Evolutionary conservation across 2,329 filamentous ascomycete species (phyloP), one percentile per base, ranked within the genome.

Genomic region (Claviceps lovelessii): DNA sequence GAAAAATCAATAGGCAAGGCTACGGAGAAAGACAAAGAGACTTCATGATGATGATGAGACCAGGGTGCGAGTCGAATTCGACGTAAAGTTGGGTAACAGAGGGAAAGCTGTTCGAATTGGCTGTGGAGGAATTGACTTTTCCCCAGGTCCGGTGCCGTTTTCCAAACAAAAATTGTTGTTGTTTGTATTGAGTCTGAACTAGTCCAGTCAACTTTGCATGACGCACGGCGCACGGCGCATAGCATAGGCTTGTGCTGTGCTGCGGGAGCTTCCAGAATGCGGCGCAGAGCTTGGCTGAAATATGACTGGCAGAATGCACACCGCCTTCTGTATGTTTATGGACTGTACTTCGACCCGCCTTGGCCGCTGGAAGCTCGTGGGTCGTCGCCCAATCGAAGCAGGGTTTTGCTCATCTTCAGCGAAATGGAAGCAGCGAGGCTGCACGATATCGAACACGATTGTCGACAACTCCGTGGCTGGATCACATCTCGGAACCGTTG

Each of bases 271-370:
- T 15, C 19, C 23, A 41, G 17, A 17, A 39, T 39, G 5, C 11
- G 6, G 37, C 13, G 3, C 17, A 41, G 17, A 41, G 39, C 48
- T 50, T 52, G 39, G 10, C 29, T 39, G 50, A 47, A 57, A 55
- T 56, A 56, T 55, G 50, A 47, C 58, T 52, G 68, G 68, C 68
- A 70, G 65, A 69, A 68, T 59, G 47, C 58, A 63, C 66, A 68
- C 67, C 67, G 67, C 67, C 64, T 57, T 52, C 52, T 39, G 57
- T 47, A 60, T 64, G 62, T 23, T 23, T 23, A 23, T 23, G 23
- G 2, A 23, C 23, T 62, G 62, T 63, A 63, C 58, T 54, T 58
- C 57, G 61, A 59, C 62, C 58, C 62, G 58, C 63, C 61, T 55
- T 55, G 29, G 58, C 63, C 61, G 57, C 57, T 58, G 59, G 55